Conservation (phyloP, 2,329 filamentous ascomycete species). For the Pseudopyricularia javanii region DNA sequence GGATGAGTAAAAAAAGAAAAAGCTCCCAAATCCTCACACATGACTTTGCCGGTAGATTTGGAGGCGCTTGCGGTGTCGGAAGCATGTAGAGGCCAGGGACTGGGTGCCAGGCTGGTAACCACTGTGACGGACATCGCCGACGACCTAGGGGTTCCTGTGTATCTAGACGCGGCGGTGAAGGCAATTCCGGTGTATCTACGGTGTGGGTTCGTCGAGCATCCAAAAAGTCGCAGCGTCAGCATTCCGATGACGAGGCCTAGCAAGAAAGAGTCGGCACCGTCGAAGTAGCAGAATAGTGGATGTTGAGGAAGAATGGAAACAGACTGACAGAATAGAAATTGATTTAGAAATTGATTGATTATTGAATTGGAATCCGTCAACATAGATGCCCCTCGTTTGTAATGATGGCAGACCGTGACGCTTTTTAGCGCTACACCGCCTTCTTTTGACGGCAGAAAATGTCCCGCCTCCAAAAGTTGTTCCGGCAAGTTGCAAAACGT, state of each 20-base stretch:
- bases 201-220: neutral
- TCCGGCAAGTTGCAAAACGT: too few relatives aligned
- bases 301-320: neutral
- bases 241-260: neutral
- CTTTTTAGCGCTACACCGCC: neutral
- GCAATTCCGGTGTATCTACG: neutral
- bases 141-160: neutral
- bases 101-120: neutral
- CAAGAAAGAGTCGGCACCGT: neutral
- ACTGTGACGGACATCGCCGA: neutral
- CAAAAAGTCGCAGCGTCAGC: neutral
- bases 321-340: too few relatives aligned
- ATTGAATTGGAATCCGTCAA: too few relatives aligned
- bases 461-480: neutral
- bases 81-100: neutral
- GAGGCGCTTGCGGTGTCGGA: neutral
- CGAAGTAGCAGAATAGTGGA: neutral
- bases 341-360: too few relatives aligned
- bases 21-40: neutral
- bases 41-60: neutral
- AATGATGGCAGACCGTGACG: neutral
- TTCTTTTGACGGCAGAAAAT: constrained; percentile 1
- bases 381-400: too few relatives aligned
- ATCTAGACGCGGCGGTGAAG: neutral
- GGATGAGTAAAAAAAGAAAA: too few relatives aligned